Conservation (phyloP, 768 basidiomycete genomes). For the Tephrocybe sp. region DNA sequence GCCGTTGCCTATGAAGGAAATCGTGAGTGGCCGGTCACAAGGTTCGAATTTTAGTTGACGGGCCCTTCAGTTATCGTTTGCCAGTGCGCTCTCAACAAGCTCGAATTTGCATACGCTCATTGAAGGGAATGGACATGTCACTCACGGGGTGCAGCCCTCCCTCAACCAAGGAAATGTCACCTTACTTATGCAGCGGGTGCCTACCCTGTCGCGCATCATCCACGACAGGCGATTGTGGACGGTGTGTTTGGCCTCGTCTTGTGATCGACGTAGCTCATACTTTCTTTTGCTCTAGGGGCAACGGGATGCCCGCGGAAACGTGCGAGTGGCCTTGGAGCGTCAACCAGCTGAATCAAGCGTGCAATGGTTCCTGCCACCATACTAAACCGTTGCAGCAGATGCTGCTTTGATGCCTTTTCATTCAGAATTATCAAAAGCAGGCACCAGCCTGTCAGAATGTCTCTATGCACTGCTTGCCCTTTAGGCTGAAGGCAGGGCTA, state of each 20-base stretch:
- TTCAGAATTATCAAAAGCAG: no score
- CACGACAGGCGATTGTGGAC: conserved; percentile 55
- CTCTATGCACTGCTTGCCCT: no score
- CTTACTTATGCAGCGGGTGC: conserved; percentile 40
- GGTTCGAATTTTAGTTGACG: not conserved
- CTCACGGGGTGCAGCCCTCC: conserved; percentile 37
- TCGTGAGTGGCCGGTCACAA: conserved; percentile 32
- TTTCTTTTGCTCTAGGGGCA: conserved; percentile 24
- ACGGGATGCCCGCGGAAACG: conserved; percentile 14
- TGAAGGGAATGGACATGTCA: conserved; percentile 43
- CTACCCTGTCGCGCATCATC: conserved; percentile 44
- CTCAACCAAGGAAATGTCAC: conserved; percentile 38
- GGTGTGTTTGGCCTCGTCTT: conserved; percentile 33
- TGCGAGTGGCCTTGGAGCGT: conserved; percentile 31
- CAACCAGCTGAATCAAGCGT: conserved; percentile 24
- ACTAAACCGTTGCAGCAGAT: no score
- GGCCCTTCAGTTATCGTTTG: conserved; percentile 29
- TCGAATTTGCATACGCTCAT: conserved; percentile 42
- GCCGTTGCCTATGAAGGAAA: conserved; percentile 49
- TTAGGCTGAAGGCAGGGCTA: no score
- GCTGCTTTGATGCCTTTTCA: not conserved
- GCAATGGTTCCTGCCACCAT: conserved; percentile 42
- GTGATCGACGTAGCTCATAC: not conserved
- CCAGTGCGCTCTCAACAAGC: conserved; percentile 34
- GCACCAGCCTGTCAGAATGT: no score